Percentiles rank a stretch among this genome's conserved stretches.
These are phyloP conservation scores for Neofusicoccum umdonicola DNA, from an alignment of 2,329 filamentous ascomycete species.

Conservation along the genomic window DNA sequence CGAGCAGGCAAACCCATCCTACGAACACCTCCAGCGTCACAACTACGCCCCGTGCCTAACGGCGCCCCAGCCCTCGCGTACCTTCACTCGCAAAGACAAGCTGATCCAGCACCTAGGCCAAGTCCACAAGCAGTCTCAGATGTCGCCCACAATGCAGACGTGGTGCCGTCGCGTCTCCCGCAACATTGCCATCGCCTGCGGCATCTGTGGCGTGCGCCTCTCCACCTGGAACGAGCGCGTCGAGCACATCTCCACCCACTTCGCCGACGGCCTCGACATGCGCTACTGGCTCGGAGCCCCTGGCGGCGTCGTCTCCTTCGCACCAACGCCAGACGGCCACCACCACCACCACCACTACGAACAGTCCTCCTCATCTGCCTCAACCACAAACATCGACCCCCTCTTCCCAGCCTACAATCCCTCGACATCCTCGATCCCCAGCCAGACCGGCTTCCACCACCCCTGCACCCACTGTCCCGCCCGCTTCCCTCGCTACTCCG, in stretches of 20 bases:
- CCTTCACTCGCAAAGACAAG: constrained; percentile 51
- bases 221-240: constrained; percentile 26
- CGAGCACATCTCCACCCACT: constrained; percentile 28
- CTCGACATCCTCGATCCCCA: not conserved
- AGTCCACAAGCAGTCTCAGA: constrained; percentile 53
- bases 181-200: constrained; percentile 28
- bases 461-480: not conserved
- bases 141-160: constrained; percentile 43
- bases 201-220: constrained; percentile 27
- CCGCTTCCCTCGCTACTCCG: not conserved
- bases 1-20: constrained; percentile 43
- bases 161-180: constrained; percentile 26
- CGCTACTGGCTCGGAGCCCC: constrained; percentile 28
- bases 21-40: constrained; percentile 51
- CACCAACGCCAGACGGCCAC: not conserved
- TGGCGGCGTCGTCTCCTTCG: constrained; percentile 17
- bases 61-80: constrained; percentile 53
- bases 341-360: not conserved
- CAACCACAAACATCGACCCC: not conserved
- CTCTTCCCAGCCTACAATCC: not conserved
- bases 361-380: not conserved
- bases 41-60: constrained; percentile 58
- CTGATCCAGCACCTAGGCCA: constrained; percentile 51
- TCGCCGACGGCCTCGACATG: constrained; percentile 27
- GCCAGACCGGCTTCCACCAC: not conserved